phyloP scores from a whole-genome alignment of 441 rosid species.

The Syzygium syzygioides region DNA sequence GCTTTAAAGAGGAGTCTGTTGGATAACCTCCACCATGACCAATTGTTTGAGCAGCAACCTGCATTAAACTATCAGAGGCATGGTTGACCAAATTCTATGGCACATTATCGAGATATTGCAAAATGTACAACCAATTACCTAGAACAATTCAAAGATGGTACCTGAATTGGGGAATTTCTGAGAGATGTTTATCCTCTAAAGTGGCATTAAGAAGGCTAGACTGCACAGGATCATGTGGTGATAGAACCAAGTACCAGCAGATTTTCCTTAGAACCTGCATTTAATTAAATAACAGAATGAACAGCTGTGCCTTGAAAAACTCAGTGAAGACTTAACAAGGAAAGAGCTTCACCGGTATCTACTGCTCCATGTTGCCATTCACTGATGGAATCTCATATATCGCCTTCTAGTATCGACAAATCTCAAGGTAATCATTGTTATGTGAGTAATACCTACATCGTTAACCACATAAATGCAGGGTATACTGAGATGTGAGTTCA shows the following conservation, averaged over 20 bases:
- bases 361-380: too few relatives aligned
- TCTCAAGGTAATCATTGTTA: too few relatives aligned
- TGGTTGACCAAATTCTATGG: not conserved
- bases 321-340: too few relatives aligned
- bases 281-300: too few relatives aligned
- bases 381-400: too few relatives aligned
- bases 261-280: constrained; percentile 78
- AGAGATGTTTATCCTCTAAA: constrained; percentile 75
- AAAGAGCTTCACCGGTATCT: too few relatives aligned
- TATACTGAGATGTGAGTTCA: not conserved
- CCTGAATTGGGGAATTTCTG: constrained; percentile 85
- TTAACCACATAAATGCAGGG: not conserved
- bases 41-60: constrained; percentile 86
- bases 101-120: too few relatives aligned
- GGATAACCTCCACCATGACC: constrained; percentile 94
- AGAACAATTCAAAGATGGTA: constrained; percentile 7
- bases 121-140: too few relatives aligned
- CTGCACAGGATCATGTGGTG: constrained; percentile 13
- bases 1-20: constrained; percentile 89
- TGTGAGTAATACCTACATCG: too few relatives aligned
- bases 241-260: constrained; percentile 81
- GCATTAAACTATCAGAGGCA: not conserved
- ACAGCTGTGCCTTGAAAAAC: too few relatives aligned
- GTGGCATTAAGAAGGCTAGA: constrained; percentile 23
- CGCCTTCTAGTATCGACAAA: too few relatives aligned